phyloP scores from a whole-genome alignment of 306 rosid species.

The Prunus kanzakura region DNA sequence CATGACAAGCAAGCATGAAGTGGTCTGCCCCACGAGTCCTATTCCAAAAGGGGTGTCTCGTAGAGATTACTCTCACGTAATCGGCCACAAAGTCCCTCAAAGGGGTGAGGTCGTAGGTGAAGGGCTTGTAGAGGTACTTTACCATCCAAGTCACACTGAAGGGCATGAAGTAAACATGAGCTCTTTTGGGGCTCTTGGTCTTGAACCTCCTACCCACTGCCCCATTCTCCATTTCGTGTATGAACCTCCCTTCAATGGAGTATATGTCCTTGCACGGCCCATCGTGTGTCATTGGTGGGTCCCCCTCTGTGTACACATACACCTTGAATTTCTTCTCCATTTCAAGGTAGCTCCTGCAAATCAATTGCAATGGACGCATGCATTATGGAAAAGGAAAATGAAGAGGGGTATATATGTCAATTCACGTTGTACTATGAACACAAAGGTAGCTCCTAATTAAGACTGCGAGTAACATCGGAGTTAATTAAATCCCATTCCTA shows the following conservation, averaged over 20 bases:
- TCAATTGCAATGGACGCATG: not conserved
- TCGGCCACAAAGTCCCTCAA: constrained; percentile 56
- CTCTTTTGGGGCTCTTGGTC: constrained; percentile 49
- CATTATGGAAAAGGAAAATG: not conserved
- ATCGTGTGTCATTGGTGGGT: constrained; percentile 61
- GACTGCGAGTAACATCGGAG: not conserved
- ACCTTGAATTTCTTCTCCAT: constrained; percentile 84
- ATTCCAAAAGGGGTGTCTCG: constrained; percentile 74
- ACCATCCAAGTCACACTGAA: constrained; percentile 92
- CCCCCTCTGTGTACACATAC: constrained; percentile 74
- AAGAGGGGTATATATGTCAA: not conserved
- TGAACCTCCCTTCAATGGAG: constrained; percentile 79
- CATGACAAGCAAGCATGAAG: constrained; percentile 90
- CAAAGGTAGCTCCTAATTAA: not conserved
- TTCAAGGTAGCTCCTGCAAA: constrained; percentile 69
- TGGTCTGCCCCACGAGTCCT: constrained; percentile 84
- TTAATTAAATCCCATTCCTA: not conserved
- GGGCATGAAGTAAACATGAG: constrained; percentile 76
- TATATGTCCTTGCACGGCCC: constrained; percentile 92
- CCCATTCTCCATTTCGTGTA: constrained; percentile 70
- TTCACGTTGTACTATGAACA: not conserved
- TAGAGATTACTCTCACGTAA: constrained; percentile 58
- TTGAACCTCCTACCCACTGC: constrained; percentile 35
- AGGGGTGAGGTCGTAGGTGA: constrained; percentile 40
- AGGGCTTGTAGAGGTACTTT: constrained; percentile 58